Evolutionary conservation across 768 basidiomycete genomes (phyloP).

Genomic region (Pilatotrama ljubarskyi): DNA sequence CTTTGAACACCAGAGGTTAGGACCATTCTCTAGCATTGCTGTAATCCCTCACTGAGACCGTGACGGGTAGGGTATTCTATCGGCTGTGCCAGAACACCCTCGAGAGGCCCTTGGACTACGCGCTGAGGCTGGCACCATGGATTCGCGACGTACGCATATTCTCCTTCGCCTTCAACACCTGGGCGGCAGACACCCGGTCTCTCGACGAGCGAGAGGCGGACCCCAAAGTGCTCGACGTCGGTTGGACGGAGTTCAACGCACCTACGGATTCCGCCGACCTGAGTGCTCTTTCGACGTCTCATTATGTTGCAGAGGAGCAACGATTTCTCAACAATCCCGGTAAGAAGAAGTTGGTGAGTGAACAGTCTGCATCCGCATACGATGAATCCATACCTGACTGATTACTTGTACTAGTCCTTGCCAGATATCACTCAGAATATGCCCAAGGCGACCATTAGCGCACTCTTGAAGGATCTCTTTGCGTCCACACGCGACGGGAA

Average conservation of each 20-base stretch:
- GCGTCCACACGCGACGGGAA: conserved; percentile 14
- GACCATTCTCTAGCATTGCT: neutral
- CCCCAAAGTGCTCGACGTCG: conserved; percentile 40
- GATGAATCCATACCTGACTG: neutral
- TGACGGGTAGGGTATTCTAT: conserved; percentile 17
- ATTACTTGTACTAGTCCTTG: neutral
- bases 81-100: conserved; percentile 23
- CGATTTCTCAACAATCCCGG: conserved; percentile 20
- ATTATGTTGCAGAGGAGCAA: conserved; percentile 21
- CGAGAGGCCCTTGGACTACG: conserved; percentile 30
- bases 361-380: neutral
- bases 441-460: neutral
- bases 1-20: conserved; percentile 31
- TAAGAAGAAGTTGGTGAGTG: conserved; percentile 16
- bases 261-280: conserved; percentile 22
- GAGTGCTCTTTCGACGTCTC: conserved; percentile 5
- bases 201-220: conserved; percentile 31
- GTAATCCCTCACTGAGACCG: neutral
- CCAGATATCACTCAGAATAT: conserved; percentile 8
- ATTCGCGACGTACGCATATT: conserved; percentile 32
- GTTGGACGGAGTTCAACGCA: conserved; percentile 41
- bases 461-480: conserved; percentile 25
- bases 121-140: conserved; percentile 36
- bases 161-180: conserved; percentile 40
- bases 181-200: conserved; percentile 36